Conservation (phyloP, 1,284 basidiomycete species). For the Salmacisia buchloeana region DNA sequence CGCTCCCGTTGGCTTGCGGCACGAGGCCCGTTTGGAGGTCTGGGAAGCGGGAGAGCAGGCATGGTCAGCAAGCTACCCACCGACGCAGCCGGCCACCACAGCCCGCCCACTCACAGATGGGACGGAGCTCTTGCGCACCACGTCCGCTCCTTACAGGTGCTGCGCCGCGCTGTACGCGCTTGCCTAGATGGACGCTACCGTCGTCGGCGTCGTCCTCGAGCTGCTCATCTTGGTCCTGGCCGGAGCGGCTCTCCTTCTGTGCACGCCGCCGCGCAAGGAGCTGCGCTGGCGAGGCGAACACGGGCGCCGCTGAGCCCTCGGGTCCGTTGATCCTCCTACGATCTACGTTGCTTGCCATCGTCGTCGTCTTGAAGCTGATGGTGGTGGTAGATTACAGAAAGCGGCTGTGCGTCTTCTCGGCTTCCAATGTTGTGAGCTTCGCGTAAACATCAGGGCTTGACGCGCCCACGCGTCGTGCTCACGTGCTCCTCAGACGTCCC, state of each 20-base stretch:
- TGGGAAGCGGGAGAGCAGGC: neutral
- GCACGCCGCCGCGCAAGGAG: conserved; percentile 14
- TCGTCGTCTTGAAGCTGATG: neutral
- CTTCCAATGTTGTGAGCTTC: too few relatives aligned
- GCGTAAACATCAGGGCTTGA: too few relatives aligned
- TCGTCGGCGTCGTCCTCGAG: conserved; percentile 1
- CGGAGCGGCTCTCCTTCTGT: conserved; percentile 16
- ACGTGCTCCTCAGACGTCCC: too few relatives aligned
- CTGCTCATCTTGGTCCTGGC: conserved; percentile 6
- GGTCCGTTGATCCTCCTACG: conserved; percentile 25
- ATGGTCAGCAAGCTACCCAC: neutral
- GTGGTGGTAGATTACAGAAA: neutral
- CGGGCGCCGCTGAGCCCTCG: neutral
- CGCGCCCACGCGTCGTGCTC: too few relatives aligned
- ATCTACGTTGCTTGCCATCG: conserved; percentile 11
- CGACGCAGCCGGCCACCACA: neutral
- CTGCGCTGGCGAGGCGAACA: neutral
- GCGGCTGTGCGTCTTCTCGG: too few relatives aligned
- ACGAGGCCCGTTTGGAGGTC: conserved; percentile 6
- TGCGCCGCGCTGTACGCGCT: too few relatives aligned
- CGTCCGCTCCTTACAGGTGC: neutral
- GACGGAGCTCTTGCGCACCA: conserved; percentile 7
- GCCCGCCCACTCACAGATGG: conserved; percentile 11
- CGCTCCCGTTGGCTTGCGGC: conserved; percentile 8
- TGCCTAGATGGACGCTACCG: too few relatives aligned